phyloP scores from a whole-genome alignment of 1,284 basidiomycete species.

The Trametes versicolor region DNA sequence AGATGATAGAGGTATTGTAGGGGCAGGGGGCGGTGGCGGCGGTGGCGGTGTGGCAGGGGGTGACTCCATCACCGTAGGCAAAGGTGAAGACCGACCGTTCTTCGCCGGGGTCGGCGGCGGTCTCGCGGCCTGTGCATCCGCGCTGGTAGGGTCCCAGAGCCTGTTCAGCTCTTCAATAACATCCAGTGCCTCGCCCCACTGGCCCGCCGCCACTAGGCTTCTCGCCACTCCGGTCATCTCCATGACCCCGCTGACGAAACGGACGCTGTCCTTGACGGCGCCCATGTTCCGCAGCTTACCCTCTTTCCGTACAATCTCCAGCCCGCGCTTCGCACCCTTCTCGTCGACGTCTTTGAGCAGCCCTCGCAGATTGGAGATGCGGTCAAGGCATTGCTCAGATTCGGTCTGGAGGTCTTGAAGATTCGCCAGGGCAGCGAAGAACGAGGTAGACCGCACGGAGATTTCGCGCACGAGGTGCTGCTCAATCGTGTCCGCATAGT shows the following conservation, averaged over 20 bases:
- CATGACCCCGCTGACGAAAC: slow-evolving; percentile 74
- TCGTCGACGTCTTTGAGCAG: slow-evolving; percentile 84
- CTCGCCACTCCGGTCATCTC: slow-evolving; percentile 80
- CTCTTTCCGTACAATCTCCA: slow-evolving; percentile 78
- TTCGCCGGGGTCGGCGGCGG: slow-evolving; percentile 25
- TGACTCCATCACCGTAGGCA: slow-evolving; percentile 47
- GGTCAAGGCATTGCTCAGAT: slow-evolving; percentile 82
- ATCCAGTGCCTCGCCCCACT: slow-evolving; percentile 86
- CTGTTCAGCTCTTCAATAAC: slow-evolving; percentile 79
- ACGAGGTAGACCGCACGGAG: slow-evolving; percentile 88
- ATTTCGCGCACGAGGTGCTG: slow-evolving; percentile 96
- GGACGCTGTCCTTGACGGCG: slow-evolving; percentile 69
- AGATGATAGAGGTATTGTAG: slow-evolving; percentile 63
- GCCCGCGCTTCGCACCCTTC: slow-evolving; percentile 79
- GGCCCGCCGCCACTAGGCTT: slow-evolving; percentile 79
- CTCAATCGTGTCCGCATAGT: slow-evolving; percentile 95
- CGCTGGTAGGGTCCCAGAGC: slow-evolving; percentile 62
- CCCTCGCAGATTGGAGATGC: slow-evolving; percentile 78
- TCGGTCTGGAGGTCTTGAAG: slow-evolving; percentile 93
- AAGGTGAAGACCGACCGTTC: slow-evolving; percentile 35
- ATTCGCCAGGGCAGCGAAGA: slow-evolving; percentile 97
- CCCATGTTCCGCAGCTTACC: slow-evolving; percentile 69
- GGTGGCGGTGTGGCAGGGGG: slow-evolving; percentile 39
- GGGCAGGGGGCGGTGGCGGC: slow-evolving; percentile 35
- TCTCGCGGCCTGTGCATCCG: slow-evolving; percentile 12